Evolutionary conservation across 345 rosid genomes (phyloP).

Genomic region (Citrus glauca): DNA sequence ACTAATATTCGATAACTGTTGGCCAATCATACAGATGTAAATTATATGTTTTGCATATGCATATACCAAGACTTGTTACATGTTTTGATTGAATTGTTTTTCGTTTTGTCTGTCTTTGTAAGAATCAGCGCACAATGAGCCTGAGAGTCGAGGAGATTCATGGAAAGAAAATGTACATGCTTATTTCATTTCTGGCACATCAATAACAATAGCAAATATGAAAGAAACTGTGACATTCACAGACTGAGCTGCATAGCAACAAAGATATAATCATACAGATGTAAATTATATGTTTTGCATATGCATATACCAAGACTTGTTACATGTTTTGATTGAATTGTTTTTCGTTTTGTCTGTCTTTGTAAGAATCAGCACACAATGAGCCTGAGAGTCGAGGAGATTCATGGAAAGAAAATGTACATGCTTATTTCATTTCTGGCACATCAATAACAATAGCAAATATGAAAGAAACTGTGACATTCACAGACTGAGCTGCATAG

Average conservation of each 20-base stretch:
- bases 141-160: background rate
- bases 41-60: constrained; percentile 1
- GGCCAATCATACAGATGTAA: background rate
- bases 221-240: background rate
- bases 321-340: background rate
- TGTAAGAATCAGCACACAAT: background rate
- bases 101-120: background rate
- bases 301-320: too few species aligned
- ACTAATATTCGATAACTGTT: constrained; percentile 51
- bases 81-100: background rate
- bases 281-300: too few species aligned
- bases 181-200: background rate
- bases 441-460: background rate
- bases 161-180: background rate
- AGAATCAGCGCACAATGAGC: background rate
- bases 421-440: background rate
- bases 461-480: background rate
- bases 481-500: background rate
- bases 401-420: background rate
- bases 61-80: background rate
- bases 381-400: background rate
- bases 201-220: background rate
- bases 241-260: background rate
- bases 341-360: background rate
- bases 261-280: too few species aligned